These are phyloP conservation scores for Adansonia grandidieri DNA, from an alignment of 441 rosid genomes.

Conservation along the genomic window DNA sequence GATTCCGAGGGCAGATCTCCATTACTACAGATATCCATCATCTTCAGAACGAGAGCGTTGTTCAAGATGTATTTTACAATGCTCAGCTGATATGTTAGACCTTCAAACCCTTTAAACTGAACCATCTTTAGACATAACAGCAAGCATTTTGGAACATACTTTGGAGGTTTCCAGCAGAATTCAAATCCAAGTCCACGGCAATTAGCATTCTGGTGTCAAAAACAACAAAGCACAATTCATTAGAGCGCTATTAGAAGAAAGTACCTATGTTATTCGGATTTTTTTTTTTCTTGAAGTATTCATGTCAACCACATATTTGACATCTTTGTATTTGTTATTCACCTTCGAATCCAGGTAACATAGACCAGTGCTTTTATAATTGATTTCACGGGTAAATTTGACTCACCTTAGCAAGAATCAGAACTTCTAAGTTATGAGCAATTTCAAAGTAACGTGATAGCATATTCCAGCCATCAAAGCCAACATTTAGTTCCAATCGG, in stretches of 20 bases:
- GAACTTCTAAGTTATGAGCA: constrained; percentile 1
- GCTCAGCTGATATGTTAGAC: constrained; percentile 3
- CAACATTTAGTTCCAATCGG: constrained; percentile 15
- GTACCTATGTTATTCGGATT: too few relatives aligned
- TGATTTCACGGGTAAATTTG: neutral
- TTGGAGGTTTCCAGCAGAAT: neutral
- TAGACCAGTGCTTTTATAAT: neutral
- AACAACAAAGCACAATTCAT: neutral
- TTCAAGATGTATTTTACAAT: constrained; percentile 10
- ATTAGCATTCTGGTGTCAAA: neutral
- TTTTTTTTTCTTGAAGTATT: neutral
- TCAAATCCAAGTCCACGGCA: constrained; percentile 19
- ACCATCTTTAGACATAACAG: neutral
- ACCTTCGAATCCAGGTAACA: too few relatives aligned
- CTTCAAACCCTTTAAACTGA: constrained; percentile 19
- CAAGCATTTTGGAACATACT: constrained; percentile 10
- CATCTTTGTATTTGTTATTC: too few relatives aligned
- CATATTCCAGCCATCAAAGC: constrained; percentile 10
- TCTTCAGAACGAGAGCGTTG: constrained; percentile 9
- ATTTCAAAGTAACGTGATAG: neutral
- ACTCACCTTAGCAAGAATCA: constrained; percentile 20
- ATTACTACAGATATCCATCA: constrained; percentile 8
- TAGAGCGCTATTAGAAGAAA: neutral
- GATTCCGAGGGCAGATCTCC: neutral
- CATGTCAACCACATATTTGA: neutral